Evolutionary conservation across 345 rosid species (phyloP), one percentile per base, ranked within the genome.

Genomic region (Iberis pinnata): DNA sequence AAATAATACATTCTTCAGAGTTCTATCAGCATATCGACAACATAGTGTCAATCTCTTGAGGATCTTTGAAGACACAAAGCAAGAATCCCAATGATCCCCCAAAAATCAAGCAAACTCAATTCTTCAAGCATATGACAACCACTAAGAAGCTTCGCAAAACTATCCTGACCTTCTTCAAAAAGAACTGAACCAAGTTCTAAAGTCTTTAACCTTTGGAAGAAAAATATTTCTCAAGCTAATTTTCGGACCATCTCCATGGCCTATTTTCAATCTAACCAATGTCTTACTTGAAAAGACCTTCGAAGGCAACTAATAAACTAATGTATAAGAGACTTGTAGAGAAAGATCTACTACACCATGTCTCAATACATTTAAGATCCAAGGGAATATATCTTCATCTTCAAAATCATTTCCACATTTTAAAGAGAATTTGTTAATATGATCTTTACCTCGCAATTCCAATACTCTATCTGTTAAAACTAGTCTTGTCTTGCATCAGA

Each of bases 111-210:
- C n/a, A n/a, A 29, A 27, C 40, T n/a, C 39, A 55, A 14, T 8
- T 55, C 60, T 27, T 55, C 60, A 27, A 55, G 60, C 13, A 43
- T 6, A 7, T 40, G 61, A 15, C 61, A 56, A 32, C 32, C 19
- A n/a, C 50, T 16, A 0, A 56, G 11, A 43, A 56, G 42, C 8
- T 29, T 29, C 8, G 8, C 8, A 29, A 29, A 9, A 6, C 33
- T 9, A 29, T 4, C 33, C 4, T 9, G 2, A 9, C 8, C 5
- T 6, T 29, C 8, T 29, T 29, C 8, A 7, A 29, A 29, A 29
- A 6, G 33, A 7, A 29, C 33, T 29, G 9, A 7, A 2, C 2
- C 10, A 6, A 29, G n/a, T n/a, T 29, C 5, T 29, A 29, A 29
- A 29, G 33, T 2, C 7, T 29, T 9, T 29, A 5, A 29, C 8